Evolutionary conservation across 106 monocot genomes (phyloP), one percentile per base, ranked within the genome.

Genomic region (Amphibolis antarctica): DNA sequence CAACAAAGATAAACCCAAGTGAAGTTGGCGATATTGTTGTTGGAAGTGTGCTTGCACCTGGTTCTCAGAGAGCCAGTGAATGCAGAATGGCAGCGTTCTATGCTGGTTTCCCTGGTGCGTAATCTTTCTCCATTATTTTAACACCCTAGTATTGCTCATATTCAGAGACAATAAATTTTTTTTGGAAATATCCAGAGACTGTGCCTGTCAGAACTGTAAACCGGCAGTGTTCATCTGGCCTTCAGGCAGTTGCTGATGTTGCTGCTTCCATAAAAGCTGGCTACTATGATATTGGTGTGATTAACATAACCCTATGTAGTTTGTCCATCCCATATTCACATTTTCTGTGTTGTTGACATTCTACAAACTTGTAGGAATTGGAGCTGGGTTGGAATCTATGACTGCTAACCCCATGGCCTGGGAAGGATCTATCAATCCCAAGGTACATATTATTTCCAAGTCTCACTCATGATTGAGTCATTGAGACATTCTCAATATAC

Each of bases 161-260:
- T 47, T 63, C n/a, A 18, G 46, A 2, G 5, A 48, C 12, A 47
- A 12, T 13, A 22, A 60, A 23, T 15, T 12, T 17, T 10, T 1
- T 46, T 26, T 23, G 18, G 19, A 22, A 23, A 46, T 19, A 53
- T 42, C 14, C 69, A 96, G 96, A 96, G 63, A 96, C 80, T 67
- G 96, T 90, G 43, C 96, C 96, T 42, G 19, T 96, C 50, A 75
- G 86, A 72, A 96, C 96, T 17, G 96, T 96, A 42, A 96, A 96
- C 52, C 70, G 96, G 11, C 96, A 96, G 59, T 96, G 96, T 49
- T 96, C 96, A 3, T 96, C 96, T 65, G 90, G 96, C 15, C 82
- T 96, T 63, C 96, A 96, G 71, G 96, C 96, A 56, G 86, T 96
- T 56, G 96, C 90, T 53, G 96, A 96, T 80, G 96, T 96, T 55